These are phyloP conservation scores for Quercus ilex DNA, from an alignment of 306 rosid genomes.

Conservation along the genomic window DNA sequence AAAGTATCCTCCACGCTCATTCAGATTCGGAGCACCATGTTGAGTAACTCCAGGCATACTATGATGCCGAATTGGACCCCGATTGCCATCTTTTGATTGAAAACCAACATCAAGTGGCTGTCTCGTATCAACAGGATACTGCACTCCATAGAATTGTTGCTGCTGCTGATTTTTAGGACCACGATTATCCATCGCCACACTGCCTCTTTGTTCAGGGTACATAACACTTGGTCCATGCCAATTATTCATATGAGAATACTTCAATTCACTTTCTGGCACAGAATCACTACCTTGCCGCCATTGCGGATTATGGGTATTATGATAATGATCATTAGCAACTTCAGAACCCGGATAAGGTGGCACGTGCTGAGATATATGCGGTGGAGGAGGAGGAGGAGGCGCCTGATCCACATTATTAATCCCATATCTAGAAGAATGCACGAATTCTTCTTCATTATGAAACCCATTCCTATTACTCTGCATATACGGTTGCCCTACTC, in stretches of 20 bases:
- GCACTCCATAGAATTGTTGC: slow-evolving; percentile 26
- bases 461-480: slow-evolving; percentile 5
- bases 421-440: not conserved
- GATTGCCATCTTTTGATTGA: slow-evolving; percentile 5
- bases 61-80: slow-evolving; percentile 3
- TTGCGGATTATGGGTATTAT: not conserved
- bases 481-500: not conserved
- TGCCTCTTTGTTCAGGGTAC: slow-evolving; percentile 18
- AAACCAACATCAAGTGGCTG: slow-evolving; percentile 9
- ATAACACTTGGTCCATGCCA: slow-evolving; percentile 16
- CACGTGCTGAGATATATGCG: not conserved
- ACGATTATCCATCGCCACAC: not conserved
- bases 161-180: slow-evolving; percentile 7
- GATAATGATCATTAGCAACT: not conserved
- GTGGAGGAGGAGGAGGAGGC: not conserved
- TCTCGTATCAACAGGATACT: not conserved
- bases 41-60: slow-evolving; percentile 7
- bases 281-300: slow-evolving; percentile 4
- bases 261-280: slow-evolving; percentile 11
- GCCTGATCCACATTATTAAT: not conserved
- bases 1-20: slow-evolving; percentile 31
- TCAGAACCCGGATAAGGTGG: not conserved
- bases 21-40: slow-evolving; percentile 16
- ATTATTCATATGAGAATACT: slow-evolving; percentile 5
- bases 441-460: slow-evolving; percentile 6